A percentile compares a stretch with the other conserved stretches of the same genome.
phyloP scores from a whole-genome alignment of 2,329 filamentous ascomycete genomes.

The Xylaria sp. region DNA sequence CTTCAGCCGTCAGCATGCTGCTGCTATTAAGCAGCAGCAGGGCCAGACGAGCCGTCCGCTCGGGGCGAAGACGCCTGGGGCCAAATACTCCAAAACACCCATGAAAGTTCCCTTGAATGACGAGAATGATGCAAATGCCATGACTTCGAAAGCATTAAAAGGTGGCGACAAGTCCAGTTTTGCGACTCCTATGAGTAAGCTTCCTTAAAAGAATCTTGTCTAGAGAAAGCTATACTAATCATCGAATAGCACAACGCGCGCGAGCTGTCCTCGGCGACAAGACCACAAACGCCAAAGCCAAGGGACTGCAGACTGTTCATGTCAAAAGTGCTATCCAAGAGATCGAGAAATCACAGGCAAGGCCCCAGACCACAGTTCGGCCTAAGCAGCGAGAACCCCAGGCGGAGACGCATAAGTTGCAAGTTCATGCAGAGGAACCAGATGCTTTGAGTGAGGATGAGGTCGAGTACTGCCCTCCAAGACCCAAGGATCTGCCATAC shows the following conservation, averaged over 20 bases:
- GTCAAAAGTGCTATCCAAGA: conserved; percentile 69
- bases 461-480: conserved; percentile 89
- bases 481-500: conserved; percentile 71
- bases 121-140: conserved; percentile 76
- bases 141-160: conserved; percentile 60
- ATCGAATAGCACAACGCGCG: conserved; percentile 65
- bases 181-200: conserved; percentile 82
- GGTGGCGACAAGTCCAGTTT: conserved; percentile 70
- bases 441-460: conserved; percentile 71
- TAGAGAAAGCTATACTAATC: conserved; percentile 17
- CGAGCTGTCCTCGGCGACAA: conserved; percentile 91
- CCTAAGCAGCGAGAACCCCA: conserved; percentile 25
- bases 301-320: conserved; percentile 71
- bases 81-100: conserved; percentile 82
- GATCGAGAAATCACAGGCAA: conserved; percentile 54
- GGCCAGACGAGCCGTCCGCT: conserved; percentile 52
- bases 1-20: conserved; percentile 76
- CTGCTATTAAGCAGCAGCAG: conserved; percentile 76
- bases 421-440: conserved; percentile 66
- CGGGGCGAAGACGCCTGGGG: conserved; percentile 75
- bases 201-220: not conserved
- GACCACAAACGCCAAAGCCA: conserved; percentile 92
- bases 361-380: conserved; percentile 23
- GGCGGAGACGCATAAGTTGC: conserved; percentile 66
- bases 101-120: conserved; percentile 82